A percentile compares a stretch with the other conserved stretches of the same genome.
Evolutionary conservation across 2,329 filamentous ascomycete species (phyloP).

Genomic region (Ophiostoma sp.): DNA sequence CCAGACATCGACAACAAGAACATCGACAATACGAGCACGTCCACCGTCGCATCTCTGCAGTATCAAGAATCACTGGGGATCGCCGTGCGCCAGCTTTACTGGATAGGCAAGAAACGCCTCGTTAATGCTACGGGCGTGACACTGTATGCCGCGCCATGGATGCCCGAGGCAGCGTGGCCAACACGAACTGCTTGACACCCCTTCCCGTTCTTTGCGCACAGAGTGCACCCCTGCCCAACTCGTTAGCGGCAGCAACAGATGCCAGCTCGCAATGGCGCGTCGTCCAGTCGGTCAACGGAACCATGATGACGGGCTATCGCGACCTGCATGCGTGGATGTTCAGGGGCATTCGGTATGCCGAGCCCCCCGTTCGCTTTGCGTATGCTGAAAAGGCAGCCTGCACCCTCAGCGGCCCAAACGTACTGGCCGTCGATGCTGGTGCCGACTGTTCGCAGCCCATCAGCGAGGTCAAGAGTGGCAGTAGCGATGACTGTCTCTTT

Average conservation of each 20-base stretch:
- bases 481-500: slow-evolving; percentile 35
- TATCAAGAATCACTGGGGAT: slow-evolving; percentile 27
- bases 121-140: slow-evolving; percentile 10
- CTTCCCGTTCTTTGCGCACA: slow-evolving; percentile 34
- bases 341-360: slow-evolving; percentile 33
- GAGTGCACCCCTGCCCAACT: slow-evolving; percentile 30
- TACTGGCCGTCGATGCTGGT: slow-evolving; percentile 30
- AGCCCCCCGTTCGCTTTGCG: slow-evolving; percentile 29
- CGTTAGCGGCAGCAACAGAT: slow-evolving; percentile 24
- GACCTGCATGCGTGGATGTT: slow-evolving; percentile 34
- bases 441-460: slow-evolving; percentile 33
- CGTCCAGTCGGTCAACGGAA: slow-evolving; percentile 28
- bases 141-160: slow-evolving; percentile 29
- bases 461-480: slow-evolving; percentile 31
- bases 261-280: slow-evolving; percentile 29
- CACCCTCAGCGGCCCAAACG: slow-evolving; percentile 28
- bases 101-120: slow-evolving; percentile 26
- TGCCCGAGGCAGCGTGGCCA: slow-evolving; percentile 35
- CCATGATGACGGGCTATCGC: slow-evolving; percentile 32
- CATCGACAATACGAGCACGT: neutral
- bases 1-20: slow-evolving; percentile 22
- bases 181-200: slow-evolving; percentile 32
- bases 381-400: slow-evolving; percentile 29
- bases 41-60: slow-evolving; percentile 27
- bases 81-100: slow-evolving; percentile 27